Evolutionary conservation across 371 early-diverging fungal genomes (phyloP).

Genomic region (Mortierella sp.): DNA sequence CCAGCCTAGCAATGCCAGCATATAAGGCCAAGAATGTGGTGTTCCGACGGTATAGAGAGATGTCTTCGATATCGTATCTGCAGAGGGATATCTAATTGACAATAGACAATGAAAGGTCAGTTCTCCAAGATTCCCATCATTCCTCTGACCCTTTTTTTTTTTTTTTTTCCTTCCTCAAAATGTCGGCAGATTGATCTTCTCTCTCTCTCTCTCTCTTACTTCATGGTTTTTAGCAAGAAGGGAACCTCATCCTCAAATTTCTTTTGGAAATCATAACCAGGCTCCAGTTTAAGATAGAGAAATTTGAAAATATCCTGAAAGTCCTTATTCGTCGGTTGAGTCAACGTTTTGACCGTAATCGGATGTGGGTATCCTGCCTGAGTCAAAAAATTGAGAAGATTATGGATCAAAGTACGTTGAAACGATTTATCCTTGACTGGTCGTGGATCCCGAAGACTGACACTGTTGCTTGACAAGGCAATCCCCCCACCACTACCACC

Average conservation of each 20-base stretch:
- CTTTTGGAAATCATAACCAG: conserved; percentile 70
- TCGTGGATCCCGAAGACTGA: conserved; percentile 65
- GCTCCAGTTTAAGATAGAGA: conserved; percentile 84
- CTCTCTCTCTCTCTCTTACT: conserved; percentile 46
- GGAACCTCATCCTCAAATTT: conserved; percentile 92
- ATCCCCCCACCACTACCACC: conserved; percentile 7
- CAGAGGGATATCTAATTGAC: conserved; percentile 86
- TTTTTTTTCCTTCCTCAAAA: too few species aligned
- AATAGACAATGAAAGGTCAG: too few species aligned
- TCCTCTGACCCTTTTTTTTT: too few species aligned
- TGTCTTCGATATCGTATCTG: conserved; percentile 87
- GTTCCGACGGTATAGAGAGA: conserved; percentile 85
- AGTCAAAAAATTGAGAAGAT: conserved; percentile 77
- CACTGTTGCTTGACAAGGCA: conserved; percentile 11
- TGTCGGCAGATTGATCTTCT: too few species aligned
- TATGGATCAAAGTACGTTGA: conserved; percentile 69
- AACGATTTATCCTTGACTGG: conserved; percentile 75
- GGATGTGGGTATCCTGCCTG: conserved; percentile 77
- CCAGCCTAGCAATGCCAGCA: conserved; percentile 92
- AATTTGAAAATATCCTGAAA: conserved; percentile 93
- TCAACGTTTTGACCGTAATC: conserved; percentile 70
- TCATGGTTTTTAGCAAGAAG: conserved; percentile 75
- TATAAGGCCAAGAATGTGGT: conserved; percentile 89
- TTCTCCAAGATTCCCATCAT: too few species aligned
- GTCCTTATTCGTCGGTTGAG: conserved; percentile 83